Conservation (phyloP, 1,139 yeast species). For the Saccharomycopsis phalli region DNA sequence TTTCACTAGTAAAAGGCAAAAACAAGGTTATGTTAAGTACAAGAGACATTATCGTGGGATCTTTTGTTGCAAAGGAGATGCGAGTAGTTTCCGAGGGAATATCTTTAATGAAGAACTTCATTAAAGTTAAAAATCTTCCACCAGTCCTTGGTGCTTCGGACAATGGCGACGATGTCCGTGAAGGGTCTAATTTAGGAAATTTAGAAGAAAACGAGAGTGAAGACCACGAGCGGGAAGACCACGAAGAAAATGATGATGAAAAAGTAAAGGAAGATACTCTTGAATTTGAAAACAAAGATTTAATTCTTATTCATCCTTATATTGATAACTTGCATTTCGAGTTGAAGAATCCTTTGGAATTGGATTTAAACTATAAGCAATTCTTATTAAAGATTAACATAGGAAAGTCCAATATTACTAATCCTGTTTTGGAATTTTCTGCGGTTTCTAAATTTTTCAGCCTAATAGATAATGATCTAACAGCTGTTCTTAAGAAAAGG, state of each 20-base stretch:
- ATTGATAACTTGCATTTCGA: constrained; percentile 19
- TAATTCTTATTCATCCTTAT: constrained; percentile 20
- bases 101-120: constrained; percentile 4
- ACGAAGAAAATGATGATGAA: not conserved
- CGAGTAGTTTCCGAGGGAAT: constrained; percentile 14
- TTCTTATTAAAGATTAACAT: constrained; percentile 23
- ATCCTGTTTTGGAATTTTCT: constrained; percentile 19
- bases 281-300: constrained; percentile 10
- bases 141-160: constrained; percentile 1
- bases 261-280: too few species aligned
- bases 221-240: too few species aligned
- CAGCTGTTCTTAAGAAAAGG: constrained; percentile 14
- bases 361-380: constrained; percentile 22
- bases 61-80: constrained; percentile 10
- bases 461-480: constrained; percentile 14
- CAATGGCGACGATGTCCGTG: too few species aligned
- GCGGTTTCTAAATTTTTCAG: constrained; percentile 19
- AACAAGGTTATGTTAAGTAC: constrained; percentile 11
- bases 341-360: constrained; percentile 22
- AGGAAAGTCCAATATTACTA: constrained; percentile 9
- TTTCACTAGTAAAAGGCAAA: constrained; percentile 10
- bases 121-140: too few species aligned
- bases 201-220: constrained; percentile 4
- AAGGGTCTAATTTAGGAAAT: too few species aligned
- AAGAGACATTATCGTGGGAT: constrained; percentile 17